These are phyloP conservation scores for Penicillium ochrochloron DNA, from an alignment of 495 filamentous ascomycete species.

Conservation along the genomic window DNA sequence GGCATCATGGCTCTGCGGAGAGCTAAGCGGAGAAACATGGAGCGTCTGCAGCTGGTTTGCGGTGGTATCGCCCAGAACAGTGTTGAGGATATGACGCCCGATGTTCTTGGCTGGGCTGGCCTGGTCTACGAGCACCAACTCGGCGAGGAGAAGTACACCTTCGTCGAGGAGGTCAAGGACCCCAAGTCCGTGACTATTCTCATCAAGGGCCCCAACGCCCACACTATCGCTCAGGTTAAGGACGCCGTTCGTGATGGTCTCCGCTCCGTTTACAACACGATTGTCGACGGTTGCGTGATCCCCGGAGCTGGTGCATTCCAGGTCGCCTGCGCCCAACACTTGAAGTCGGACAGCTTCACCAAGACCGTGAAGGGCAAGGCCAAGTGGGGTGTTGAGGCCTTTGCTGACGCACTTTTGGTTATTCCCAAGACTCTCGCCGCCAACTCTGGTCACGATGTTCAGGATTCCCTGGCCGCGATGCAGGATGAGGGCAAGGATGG, in stretches of 20 bases:
- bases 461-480: conserved; percentile 83
- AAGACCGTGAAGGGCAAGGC: conserved; percentile 96
- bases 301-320: conserved; percentile 97
- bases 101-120: conserved; percentile 94
- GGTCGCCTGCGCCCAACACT: conserved; percentile 87
- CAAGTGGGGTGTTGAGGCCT: conserved; percentile 91
- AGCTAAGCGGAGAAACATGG: conserved; percentile 98
- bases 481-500: conserved; percentile 86
- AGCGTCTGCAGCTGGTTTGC: conserved; percentile 91
- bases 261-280: conserved; percentile 97
- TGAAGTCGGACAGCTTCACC: conserved; percentile 78
- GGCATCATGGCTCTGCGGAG: conserved; percentile 91
- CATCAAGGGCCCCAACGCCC: conserved; percentile 96
- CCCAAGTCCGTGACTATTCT: conserved; percentile 98
- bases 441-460: conserved; percentile 95
- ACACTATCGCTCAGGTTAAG: conserved; percentile 94
- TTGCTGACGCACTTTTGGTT: conserved; percentile 89
- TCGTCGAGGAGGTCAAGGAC: conserved; percentile 97
- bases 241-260: conserved; percentile 97
- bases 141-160: conserved; percentile 98
- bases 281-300: conserved; percentile 92
- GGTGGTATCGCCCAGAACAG: conserved; percentile 93
- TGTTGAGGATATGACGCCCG: conserved; percentile 87
- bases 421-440: conserved; percentile 98
- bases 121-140: conserved; percentile 96